Base-by-base conservation (phyloP, 257 asterid species). In the Jasminum sambac region DNA sequence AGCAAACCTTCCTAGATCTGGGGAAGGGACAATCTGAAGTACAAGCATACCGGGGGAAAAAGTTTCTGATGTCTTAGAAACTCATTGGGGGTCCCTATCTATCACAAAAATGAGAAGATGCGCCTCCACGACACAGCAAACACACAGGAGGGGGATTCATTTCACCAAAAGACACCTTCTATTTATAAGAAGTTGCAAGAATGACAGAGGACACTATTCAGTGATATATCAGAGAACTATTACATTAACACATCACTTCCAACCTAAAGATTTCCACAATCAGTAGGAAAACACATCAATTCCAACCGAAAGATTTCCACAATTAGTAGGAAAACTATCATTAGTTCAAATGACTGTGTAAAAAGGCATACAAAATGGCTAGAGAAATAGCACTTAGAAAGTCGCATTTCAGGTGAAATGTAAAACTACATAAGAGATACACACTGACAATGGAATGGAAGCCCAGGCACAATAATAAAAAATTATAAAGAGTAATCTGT, bases 181-280 rank as follows among this genome's bases (percentile, higher is more conserved):
- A 16, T 63, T 61, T 25, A 44, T 23, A 43, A 44, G 57, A 63
- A 55, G 17, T 30, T 40, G 12, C 36, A 36, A 1, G 9, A 6
- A 52, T 10, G 1, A 66, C 42, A 16, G 30, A 41, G 38, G 30
- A 14, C 38, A 6, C n/a, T 16, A 39, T 52, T 17, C 25, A 0
- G 11, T 52, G 30, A 52, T 19, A 65, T 25, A n/a, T 9, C 39
- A 55, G 38, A 38, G 67, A 36, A 43, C 36, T 61, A 39, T 59
- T 38, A 69, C 19, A 3, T 40, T 42, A 42, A 41, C 19, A 50
- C 36, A 48, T 37, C 62, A 34, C 1, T 64, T 64, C 25, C 38
- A 46, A 46, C 69, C 70, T 17, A 71, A 13, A 34, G 8, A 65
- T 39, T 39, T 30, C 34, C 30, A 73, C 65, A 13, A 60, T 44